Base-by-base conservation (phyloP, 768 basidiomycete species). In the Galerina sulciceps region DNA sequence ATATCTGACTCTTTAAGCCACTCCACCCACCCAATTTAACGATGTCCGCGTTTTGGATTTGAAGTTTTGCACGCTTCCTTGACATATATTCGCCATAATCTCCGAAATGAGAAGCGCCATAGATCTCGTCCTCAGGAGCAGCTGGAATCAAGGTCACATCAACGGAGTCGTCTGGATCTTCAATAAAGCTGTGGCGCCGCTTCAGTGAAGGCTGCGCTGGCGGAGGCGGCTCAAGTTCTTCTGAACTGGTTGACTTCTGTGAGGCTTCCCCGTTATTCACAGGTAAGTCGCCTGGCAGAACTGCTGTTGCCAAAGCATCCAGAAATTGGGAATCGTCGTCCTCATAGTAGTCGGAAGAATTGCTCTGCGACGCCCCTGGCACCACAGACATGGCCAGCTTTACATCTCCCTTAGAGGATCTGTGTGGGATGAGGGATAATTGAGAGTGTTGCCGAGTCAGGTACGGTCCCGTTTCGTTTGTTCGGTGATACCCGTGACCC, bases 61-160 rank as follows among this genome's bases (percentile, higher is more conserved):
- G 91, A 48, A 99, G 71, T 71, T 99, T 99, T 31, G 90, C 89
- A 2, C 96, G 85, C 75, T 98, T 98, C 59, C 94, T 81, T 2
- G 80, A 73, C 93, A 97, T 94, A 68, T 97, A 98, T 67, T 95
- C 88, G 0, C 90, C 91, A 61, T 86, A 93, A 1, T 85, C 85
- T 13, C 93, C 94, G 70, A 96, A 98, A 36, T 79, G 83, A 31
- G 89, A 85, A 2, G 90, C 84, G 0, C 89, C 92, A 69, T 96
- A 97, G 9, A 84, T 80, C 20, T 80, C 77, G 10, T 78, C 74
- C 43, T 69, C 59, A 4, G 55, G 26, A 50, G 48, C 60, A 22
- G 54, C 53, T 40, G 56, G 58, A 13, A 23, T 31, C 13, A 26
- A 22, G 15, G n/a, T 36, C 1, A 18, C 43, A 8, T 57, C 26